A percentile compares a stretch with the other conserved stretches of the same genome.
Evolutionary conservation across 345 rosid genomes (phyloP).

Genomic region (Salix viminalis): DNA sequence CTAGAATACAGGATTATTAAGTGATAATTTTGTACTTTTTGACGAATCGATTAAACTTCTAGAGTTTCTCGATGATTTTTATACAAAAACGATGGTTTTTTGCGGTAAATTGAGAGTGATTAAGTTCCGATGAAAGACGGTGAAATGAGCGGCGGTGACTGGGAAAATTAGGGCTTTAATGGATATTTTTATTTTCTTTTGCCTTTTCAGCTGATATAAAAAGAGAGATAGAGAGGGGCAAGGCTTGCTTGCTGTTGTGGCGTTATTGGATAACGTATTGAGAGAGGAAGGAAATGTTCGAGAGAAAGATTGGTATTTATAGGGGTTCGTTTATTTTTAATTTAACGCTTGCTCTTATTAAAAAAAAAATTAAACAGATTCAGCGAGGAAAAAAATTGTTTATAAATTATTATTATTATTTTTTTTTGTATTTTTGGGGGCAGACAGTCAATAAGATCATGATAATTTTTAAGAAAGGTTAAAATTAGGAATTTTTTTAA

Average conservation of each 20-base stretch:
- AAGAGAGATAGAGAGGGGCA: not conserved
- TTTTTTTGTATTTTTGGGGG: too few species aligned
- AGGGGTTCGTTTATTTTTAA: not conserved
- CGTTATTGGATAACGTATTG: slow-evolving; percentile 4
- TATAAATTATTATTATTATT: too few species aligned
- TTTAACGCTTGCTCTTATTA: not conserved
- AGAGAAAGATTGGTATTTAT: slow-evolving; percentile 3
- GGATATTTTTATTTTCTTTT: not conserved
- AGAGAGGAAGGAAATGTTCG: not conserved
- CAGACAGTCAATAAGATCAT: too few species aligned
- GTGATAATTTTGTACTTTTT: not conserved
- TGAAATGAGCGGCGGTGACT: not conserved
- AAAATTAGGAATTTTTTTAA: too few species aligned
- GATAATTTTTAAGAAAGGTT: too few species aligned
- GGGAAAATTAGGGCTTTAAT: not conserved
- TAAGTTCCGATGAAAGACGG: not conserved
- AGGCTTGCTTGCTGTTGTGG: slow-evolving; percentile 1
- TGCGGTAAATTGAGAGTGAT: too few species aligned
- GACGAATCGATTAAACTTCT: not conserved
- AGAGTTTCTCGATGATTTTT: not conserved
- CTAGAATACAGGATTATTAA: not conserved
- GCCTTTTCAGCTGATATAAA: not conserved
- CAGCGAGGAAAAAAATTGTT: too few species aligned
- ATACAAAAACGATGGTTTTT: not conserved
- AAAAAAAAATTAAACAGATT: too few species aligned